These are phyloP conservation scores for Musa beccarii DNA, from an alignment of 176 grass and related monocot genomes.

Conservation along the genomic window DNA sequence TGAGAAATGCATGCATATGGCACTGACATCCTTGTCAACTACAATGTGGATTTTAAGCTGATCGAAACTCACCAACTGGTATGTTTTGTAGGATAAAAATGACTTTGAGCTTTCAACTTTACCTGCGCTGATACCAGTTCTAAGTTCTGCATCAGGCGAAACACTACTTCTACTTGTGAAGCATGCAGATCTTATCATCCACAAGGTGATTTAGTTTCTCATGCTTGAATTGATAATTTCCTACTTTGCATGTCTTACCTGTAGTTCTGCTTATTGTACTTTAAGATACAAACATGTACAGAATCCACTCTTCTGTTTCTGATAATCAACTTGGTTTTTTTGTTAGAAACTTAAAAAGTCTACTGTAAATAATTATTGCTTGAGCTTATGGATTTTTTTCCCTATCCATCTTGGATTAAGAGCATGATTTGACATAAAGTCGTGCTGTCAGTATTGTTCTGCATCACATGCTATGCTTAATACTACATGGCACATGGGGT, in stretches of 20 bases:
- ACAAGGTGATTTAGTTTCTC: conserved; percentile 49
- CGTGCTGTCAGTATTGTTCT: background rate
- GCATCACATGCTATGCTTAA: background rate
- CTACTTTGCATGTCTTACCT: no score
- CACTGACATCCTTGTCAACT: no score
- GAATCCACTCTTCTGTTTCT: no score
- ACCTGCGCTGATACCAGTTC: conserved; percentile 84
- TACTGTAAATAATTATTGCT: no score
- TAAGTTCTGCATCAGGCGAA: conserved; percentile 91
- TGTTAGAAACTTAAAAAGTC: no score
- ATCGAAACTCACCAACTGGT: background rate
- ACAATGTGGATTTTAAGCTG: background rate
- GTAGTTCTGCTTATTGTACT: no score
- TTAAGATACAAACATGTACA: no score
- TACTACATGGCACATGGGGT: no score
- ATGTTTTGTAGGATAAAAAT: conserved; percentile 55
- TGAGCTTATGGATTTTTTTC: no score
- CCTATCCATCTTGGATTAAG: background rate
- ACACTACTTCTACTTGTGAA: conserved; percentile 96
- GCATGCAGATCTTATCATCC: conserved; percentile 84
- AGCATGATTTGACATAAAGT: no score
- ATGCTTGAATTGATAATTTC: background rate
- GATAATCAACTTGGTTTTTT: no score
- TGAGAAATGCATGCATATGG: no score
- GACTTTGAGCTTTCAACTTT: conserved; percentile 98